Base-by-base conservation (phyloP, 371 early-diverging fungal species). In the Sporodiniella umbellata region DNA sequence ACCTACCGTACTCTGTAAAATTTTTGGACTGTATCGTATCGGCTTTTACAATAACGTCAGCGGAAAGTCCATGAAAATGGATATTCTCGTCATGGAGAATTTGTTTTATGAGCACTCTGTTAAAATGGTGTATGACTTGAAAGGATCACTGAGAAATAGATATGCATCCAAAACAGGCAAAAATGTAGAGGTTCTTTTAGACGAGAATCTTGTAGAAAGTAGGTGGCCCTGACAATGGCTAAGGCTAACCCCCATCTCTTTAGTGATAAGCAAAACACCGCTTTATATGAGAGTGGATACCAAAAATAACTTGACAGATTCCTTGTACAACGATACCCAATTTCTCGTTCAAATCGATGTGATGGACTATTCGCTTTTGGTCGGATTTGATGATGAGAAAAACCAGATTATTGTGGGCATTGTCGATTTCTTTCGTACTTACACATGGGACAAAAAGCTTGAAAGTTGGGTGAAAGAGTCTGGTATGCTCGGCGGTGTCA, bases 381-480 rank as follows among this genome's bases (percentile, higher is more conserved):
- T 94, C 2, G 97, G 94, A 2, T 83, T 96, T 48, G 93, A 93
- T 52, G 88, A 88, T 43, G 80, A 86, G 12, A 78, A 73, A 12
- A 76, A 85, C 31, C 89, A 96, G 68, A 69, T 96, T 10, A 81
- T 94, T 19, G 89, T 95, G 19, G 97, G 97, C 2, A 94, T 96
- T 51, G 94, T 96, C 35, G 89, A 97, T 62, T 96, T 92, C 64
- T 94, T 96, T 42, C 86, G 96, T 33, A 92, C 95, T 0, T 97
- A 91, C 64, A 97, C 96, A 0, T 96, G 95, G 96, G 95, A 95
- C 66, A 97, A 96, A 68, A 89, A 89, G 60, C 63, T 97, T 8
- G 98, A 97, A 60, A 89, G 85, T 47, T 93, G 93, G 90, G 95
- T 95, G 28, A 97, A 96, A 69, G 94, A 94, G 57, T 82, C 93